Conservation (phyloP, 1,284 basidiomycete species). For the Xerocomus cyaneibrunnescens region DNA sequence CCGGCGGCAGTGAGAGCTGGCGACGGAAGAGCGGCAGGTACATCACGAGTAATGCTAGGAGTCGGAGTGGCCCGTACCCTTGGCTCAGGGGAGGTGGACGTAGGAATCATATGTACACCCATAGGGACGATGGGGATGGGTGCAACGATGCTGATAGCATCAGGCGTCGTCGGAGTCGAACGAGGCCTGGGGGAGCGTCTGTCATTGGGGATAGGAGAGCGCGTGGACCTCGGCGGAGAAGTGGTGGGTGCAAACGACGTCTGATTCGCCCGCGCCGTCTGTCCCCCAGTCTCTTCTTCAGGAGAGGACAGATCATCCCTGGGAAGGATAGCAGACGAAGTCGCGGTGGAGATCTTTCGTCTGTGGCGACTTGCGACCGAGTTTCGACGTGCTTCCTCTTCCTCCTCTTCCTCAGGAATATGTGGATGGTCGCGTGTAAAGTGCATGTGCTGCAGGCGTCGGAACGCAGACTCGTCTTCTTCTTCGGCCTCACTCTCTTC, state of each 20-base stretch:
- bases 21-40: conserved; percentile 38
- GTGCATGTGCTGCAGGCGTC: conserved; percentile 38
- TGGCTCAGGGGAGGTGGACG: conserved; percentile 18
- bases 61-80: conserved; percentile 17
- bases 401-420: conserved; percentile 70
- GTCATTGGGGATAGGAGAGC: conserved; percentile 19
- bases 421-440: conserved; percentile 49
- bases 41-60: conserved; percentile 19
- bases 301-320: conserved; percentile 35
- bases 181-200: conserved; percentile 21
- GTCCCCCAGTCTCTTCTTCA: conserved; percentile 37
- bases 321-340: conserved; percentile 20
- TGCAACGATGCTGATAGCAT: conserved; percentile 17
- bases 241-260: conserved; percentile 39
- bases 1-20: conserved; percentile 40
- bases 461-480: conserved; percentile 41
- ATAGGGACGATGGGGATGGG: conserved; percentile 27
- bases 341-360: conserved; percentile 18
- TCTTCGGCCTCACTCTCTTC: conserved; percentile 75
- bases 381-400: conserved; percentile 35
- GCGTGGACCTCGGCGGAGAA: conserved; percentile 25
- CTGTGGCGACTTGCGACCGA: conserved; percentile 12
- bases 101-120: conserved; percentile 15
- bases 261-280: conserved; percentile 45
- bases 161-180: conserved; percentile 21